Evolutionary conservation across 169 alveolate species (phyloP), one percentile per base, ranked within the genome.

Genomic region (Cyclospora cayetanensis): DNA sequence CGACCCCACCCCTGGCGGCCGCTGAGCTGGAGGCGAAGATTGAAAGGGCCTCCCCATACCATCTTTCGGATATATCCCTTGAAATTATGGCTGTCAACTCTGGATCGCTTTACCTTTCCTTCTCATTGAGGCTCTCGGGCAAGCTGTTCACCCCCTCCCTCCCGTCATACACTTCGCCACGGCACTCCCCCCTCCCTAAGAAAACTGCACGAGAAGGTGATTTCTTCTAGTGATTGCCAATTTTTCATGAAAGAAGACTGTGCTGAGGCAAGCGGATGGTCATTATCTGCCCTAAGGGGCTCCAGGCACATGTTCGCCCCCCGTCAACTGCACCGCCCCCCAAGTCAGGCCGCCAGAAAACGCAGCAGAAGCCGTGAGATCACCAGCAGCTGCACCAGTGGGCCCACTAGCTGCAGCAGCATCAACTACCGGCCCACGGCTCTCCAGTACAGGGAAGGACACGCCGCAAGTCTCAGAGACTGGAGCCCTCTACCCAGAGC

Each of bases 291-390:
- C 60, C 60, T 7, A 7, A 46, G 60, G 7, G 60, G 60, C 60
- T 46, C 60, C 15, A 60, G 35, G 1, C 18, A 31, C 72, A n/a
- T 60, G 72, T 5, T 60, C 35, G 15, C 31, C 15, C 18, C n/a
- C 27, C 72, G 35, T n/a, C 72, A 60, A 15, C 7, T 46, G 60
- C n/a, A 7, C n/a, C n/a, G 60, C 60, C 15, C 60, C 60, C 15
- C 60, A 11, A 46, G 18, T 31, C 5, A n/a, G 5, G 35, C n/a
- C 11, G 72, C 72, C 15, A 12, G 72, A 60, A n/a, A 12, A 9
- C 72, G 72, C 72, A 60, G 72, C 72, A 60, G 72, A 60, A 60
- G 72, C 72, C 72, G 72, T 22, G 60, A 22, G 25, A 15, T 22
- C 60, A 46, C 20, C 60, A 15, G 60, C 60, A 12, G 60, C 60